phyloP scores from a whole-genome alignment of 768 basidiomycete genomes.

The Leccinum pellstonianum region DNA sequence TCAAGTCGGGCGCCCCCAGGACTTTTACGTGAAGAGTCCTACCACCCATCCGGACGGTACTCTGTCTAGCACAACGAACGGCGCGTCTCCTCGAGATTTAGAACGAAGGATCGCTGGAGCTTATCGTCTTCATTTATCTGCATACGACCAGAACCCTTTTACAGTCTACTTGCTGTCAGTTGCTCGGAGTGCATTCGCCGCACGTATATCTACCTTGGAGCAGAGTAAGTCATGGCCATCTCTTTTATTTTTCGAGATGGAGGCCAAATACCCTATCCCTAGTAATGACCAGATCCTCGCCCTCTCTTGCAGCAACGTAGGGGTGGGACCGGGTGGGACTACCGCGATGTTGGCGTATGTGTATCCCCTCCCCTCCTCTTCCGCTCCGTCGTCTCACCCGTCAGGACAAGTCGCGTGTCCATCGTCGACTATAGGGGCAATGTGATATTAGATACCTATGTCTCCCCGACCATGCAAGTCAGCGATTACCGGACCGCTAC shows the following conservation, averaged over 20 bases:
- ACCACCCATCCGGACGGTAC: slow-evolving; percentile 14
- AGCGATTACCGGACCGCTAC: slow-evolving; percentile 71
- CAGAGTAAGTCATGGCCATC: slow-evolving; percentile 20
- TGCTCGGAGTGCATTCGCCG: slow-evolving; percentile 11
- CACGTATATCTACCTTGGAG: slow-evolving; percentile 25
- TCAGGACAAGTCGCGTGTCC: slow-evolving; percentile 44
- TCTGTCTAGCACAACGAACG: slow-evolving; percentile 14
- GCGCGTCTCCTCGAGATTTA: slow-evolving; percentile 15
- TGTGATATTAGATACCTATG: slow-evolving; percentile 60
- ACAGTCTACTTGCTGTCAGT: slow-evolving; percentile 16
- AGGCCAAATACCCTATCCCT: slow-evolving; percentile 33
- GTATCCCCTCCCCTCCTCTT: slow-evolving; percentile 5
- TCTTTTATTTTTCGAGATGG: slow-evolving; percentile 25
- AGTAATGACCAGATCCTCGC: slow-evolving; percentile 51
- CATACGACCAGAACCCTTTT: slow-evolving; percentile 17
- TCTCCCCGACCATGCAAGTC: slow-evolving; percentile 63
- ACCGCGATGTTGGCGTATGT: slow-evolving; percentile 82
- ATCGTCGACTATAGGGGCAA: slow-evolving; percentile 59
- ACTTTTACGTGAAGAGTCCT: slow-evolving; percentile 22
- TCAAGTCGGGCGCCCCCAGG: slow-evolving; percentile 11
- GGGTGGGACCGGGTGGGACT: slow-evolving; percentile 76
- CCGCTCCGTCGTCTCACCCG: slow-evolving; percentile 9
- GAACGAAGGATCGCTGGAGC: slow-evolving; percentile 23
- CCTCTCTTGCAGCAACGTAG: slow-evolving; percentile 68
- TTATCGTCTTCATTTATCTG: slow-evolving; percentile 26